Evolutionary conservation across 208 protist species (phyloP), one percentile per base, ranked within the genome.

Genomic region (Tritrichomonas foetus): DNA sequence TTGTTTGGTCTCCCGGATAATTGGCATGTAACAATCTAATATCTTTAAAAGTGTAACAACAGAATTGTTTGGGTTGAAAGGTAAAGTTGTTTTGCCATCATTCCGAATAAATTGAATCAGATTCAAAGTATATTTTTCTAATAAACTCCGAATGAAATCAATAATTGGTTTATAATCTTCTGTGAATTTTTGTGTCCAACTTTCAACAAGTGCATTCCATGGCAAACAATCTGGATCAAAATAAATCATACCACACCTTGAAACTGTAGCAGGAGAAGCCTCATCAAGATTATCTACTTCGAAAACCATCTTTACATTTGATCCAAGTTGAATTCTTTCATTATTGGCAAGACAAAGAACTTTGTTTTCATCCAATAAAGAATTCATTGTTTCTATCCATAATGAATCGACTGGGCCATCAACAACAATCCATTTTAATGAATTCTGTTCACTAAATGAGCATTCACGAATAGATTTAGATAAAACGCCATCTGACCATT

Each of bases 341-440:
- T 98, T 97, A 22, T 94, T 95, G 97, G 98, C 95, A 36, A 99
- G 96, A 95, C 98, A 99, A 1, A 99, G 97, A 94, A 98, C 96
- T 96, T 98, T 99, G 96, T 98, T 99, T 95, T 99, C 98, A 95
- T 99, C 98, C 13, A 99, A 96, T 2, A 99, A 98, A 11, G 98
- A 99, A 96, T 99, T 99, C 98, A 99, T 98, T 95, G 96, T 98
- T 95, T 99, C 98, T 96, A 99, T 99, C 98, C 98, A 99, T 33
- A 99, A 94, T 11, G 98, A 97, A 95, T 99, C 98, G 33, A 99
- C 98, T 33, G 98, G 98, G n/a, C 98, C 98, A 96, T 99, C 98
- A 95, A 99, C 99, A 25, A 99, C 96, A 80, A 99, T 97, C 97
- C 97, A 99, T 89, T 99, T 93, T 47, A 92, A 93, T 16, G 94